Conservation (phyloP, 2,329 filamentous ascomycete genomes). For the Beauveria scarabaeidicola region DNA sequence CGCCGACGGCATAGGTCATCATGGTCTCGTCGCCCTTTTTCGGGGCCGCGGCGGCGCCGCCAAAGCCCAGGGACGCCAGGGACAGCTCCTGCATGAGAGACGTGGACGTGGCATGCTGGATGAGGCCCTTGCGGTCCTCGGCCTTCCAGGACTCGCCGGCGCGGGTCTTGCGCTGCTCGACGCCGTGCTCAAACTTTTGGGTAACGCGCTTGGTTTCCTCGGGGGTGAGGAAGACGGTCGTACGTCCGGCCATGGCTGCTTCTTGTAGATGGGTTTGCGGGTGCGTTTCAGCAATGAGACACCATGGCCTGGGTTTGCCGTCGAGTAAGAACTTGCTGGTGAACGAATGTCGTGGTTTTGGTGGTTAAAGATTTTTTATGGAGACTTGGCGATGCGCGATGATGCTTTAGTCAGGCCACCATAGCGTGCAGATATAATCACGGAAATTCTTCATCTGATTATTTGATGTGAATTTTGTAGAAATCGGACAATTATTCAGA, state of each 20-base stretch:
- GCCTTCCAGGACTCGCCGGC: slow-evolving; percentile 16
- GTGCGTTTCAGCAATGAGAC: not conserved
- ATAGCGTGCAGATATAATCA: not conserved
- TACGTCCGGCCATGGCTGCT: slow-evolving; percentile 16
- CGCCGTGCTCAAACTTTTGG: slow-evolving; percentile 16
- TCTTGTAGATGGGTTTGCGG: not conserved
- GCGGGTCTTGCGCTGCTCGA: slow-evolving; percentile 17
- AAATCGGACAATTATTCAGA: not conserved
- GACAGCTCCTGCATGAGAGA: slow-evolving; percentile 27
- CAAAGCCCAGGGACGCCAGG: slow-evolving; percentile 14
- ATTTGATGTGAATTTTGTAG: too few relatives aligned
- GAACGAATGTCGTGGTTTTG: not conserved
- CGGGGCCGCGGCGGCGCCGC: slow-evolving; percentile 11
- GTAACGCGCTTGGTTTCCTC: slow-evolving; percentile 23
- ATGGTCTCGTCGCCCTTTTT: slow-evolving; percentile 17
- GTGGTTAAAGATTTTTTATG: slow-evolving; percentile 6
- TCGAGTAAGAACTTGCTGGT: not conserved
- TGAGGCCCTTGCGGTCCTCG: slow-evolving; percentile 14
- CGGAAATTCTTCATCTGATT: not conserved
- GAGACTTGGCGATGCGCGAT: not conserved
- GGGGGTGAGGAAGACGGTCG: slow-evolving; percentile 25
- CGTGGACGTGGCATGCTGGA: slow-evolving; percentile 20
- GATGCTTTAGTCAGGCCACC: too few relatives aligned
- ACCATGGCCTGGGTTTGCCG: not conserved
- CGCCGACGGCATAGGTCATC: slow-evolving; percentile 21